Base-by-base conservation (phyloP, 164 flowering plant genomes). In the Saururus chinensis region DNA sequence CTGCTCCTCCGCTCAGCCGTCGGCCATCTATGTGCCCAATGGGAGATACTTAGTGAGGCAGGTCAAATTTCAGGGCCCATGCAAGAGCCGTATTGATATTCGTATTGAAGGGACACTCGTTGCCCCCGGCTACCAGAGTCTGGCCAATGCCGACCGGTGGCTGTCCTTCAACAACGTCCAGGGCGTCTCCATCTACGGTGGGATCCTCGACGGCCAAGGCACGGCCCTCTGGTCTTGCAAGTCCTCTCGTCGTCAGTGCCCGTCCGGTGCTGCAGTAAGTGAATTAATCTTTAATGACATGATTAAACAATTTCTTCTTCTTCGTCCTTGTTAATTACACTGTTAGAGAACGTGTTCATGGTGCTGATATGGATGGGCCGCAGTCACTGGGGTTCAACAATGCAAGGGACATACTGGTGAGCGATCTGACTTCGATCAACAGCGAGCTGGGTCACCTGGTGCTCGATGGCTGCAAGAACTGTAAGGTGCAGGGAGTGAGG, bases 261-360 rank as follows among this genome's bases (percentile, higher is more conserved):
- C 77, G 0, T 40, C 8, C 23, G 74, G 77, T 10, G 66, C 77
- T 8, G 42, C 66, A 64, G 77, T 74, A 64, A 16, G 66, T 67
- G 11, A 41, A 23, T 40, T 41, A 9, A 12, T 45, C 49, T 17
- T 2, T 19, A 1, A 19, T 20, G 4, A 9, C n/a, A n/a, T n/a
- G n/a, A n/a, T n/a, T n/a, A n/a, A n/a, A n/a, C n/a, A n/a, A n/a
- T n/a, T n/a, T n/a, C n/a, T n/a, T n/a, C n/a, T n/a, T n/a, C n/a
- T n/a, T n/a, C n/a, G n/a, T n/a, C n/a, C n/a, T n/a, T n/a, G n/a
- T n/a, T n/a, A n/a, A n/a, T n/a, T n/a, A n/a, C n/a, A n/a, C n/a
- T n/a, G n/a, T n/a, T n/a, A n/a, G n/a, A n/a, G n/a, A 53, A 9
- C 21, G 9, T n/a, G 21, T n/a, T 22, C 1, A 6, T n/a, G n/a